Percentiles rank a stretch among this genome's conserved stretches.
These are phyloP conservation scores for Sclerotinia sclerotiorum DNA, from an alignment of 2,329 filamentous ascomycete genomes.

Conservation along the genomic window DNA sequence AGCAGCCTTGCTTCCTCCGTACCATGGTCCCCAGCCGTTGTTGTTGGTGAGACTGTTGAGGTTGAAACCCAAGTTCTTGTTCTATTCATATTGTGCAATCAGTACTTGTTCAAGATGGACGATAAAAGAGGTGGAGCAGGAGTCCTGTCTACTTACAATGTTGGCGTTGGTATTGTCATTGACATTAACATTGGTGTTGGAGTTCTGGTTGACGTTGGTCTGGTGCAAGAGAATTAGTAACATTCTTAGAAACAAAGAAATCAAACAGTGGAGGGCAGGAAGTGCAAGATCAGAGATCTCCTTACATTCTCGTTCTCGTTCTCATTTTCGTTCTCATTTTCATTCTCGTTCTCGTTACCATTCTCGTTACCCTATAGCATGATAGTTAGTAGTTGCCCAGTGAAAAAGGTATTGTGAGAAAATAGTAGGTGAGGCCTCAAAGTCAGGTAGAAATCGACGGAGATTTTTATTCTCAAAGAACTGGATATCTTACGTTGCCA, in stretches of 20 bases:
- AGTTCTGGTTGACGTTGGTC: conserved; percentile 14
- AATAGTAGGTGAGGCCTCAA: not conserved
- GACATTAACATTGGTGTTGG: conserved; percentile 3
- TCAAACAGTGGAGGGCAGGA: too few relatives aligned
- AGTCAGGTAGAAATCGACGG: not conserved
- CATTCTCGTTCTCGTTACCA: not conserved
- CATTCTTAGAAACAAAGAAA: not conserved
- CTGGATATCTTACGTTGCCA: not conserved
- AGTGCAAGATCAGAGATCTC: not conserved
- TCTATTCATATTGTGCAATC: not conserved
- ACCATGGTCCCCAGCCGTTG: conserved; percentile 17
- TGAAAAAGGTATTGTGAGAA: too few relatives aligned
- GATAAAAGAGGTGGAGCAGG: not conserved
- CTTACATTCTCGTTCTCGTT: conserved; percentile 11
- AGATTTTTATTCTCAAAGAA: not conserved
- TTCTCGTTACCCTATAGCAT: not conserved
- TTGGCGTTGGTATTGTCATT: not conserved
- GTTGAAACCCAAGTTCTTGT: conserved; percentile 17
- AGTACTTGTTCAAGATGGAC: not conserved
- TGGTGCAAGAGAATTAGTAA: not conserved
- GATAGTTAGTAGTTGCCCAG: not conserved
- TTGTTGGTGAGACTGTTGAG: not conserved
- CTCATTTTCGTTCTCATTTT: not conserved
- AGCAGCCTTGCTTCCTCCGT: conserved; percentile 17
- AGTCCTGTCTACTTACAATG: not conserved